Percentiles rank a stretch among this genome's conserved stretches.
phyloP scores from a whole-genome alignment of 257 asterid species.

The Vinca minor region DNA sequence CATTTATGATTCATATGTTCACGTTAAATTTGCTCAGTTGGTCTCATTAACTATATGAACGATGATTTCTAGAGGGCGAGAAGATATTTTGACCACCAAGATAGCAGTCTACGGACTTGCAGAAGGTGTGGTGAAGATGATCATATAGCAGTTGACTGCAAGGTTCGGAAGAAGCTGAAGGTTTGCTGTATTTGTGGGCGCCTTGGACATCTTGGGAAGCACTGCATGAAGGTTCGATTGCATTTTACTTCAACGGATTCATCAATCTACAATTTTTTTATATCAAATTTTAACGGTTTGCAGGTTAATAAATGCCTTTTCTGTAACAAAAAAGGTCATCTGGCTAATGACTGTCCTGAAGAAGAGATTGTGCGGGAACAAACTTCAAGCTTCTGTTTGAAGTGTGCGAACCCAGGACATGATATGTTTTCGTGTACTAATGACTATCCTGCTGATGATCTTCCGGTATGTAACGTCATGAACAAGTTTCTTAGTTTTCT shows the following conservation, averaged over 20 bases:
- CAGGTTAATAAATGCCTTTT: conserved; percentile 31
- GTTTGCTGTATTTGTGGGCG: conserved; percentile 33
- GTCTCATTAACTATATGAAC: background rate
- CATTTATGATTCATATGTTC: conserved; percentile 5
- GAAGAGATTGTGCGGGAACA: conserved; percentile 17
- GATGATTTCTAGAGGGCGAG: conserved; percentile 26
- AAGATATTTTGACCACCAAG: conserved; percentile 24
- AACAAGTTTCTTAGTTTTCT: background rate
- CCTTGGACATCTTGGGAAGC: conserved; percentile 7
- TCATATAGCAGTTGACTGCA: background rate
- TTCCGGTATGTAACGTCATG: conserved; percentile 27
- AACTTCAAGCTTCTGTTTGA: conserved; percentile 29
- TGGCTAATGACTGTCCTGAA: conserved; percentile 27
- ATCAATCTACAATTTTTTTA: background rate
- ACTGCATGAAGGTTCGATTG: conserved; percentile 22
- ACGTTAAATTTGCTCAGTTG: conserved; percentile 7
- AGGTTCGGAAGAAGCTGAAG: background rate
- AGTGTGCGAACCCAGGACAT: conserved; percentile 36
- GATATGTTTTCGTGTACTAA: conserved; percentile 34
- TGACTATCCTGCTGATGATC: conserved; percentile 38
- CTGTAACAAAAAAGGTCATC: conserved; percentile 31
- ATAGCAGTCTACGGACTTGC: conserved; percentile 5
- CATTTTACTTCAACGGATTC: background rate
- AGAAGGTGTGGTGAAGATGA: conserved; percentile 15
- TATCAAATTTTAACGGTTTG: conserved; percentile 3